Evolutionary conservation across 768 basidiomycete species (phyloP).

Genomic region (Phaffia australis): DNA sequence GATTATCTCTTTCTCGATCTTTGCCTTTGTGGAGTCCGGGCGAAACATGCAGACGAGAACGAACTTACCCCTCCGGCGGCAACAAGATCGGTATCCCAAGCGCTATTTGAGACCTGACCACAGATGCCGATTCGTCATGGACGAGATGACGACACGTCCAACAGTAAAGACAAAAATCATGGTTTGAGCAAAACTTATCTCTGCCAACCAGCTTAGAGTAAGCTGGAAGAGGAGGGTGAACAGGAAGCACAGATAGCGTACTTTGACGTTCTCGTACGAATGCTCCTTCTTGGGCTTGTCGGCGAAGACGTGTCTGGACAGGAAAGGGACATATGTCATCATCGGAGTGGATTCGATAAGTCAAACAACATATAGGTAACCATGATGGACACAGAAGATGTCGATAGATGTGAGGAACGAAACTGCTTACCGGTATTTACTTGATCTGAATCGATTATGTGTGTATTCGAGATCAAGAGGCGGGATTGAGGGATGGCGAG

Average conservation of each 20-base stretch:
- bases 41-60: background rate
- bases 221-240: background rate
- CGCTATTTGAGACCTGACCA: conserved; percentile 33
- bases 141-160: conserved; percentile 48
- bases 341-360: background rate
- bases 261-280: conserved; percentile 36
- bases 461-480: background rate
- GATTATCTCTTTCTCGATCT: background rate
- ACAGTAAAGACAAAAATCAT: background rate
- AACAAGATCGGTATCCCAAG: conserved; percentile 93
- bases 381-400: background rate
- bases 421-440: conserved; percentile 64
- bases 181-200: conserved; percentile 33
- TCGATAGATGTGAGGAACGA: conserved; percentile 28
- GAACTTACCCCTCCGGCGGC: conserved; percentile 63
- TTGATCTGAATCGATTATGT: conserved; percentile 33
- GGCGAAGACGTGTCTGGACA: conserved; percentile 74
- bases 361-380: background rate
- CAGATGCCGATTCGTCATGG: conserved; percentile 60
- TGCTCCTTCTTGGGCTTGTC: conserved; percentile 62
- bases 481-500: background rate
- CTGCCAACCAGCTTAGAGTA: background rate
- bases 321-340: background rate
- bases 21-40: background rate
- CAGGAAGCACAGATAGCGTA: background rate